These are phyloP conservation scores for Cystobasidium tubakii DNA, from an alignment of 768 basidiomycete species.

Conservation along the genomic window DNA sequence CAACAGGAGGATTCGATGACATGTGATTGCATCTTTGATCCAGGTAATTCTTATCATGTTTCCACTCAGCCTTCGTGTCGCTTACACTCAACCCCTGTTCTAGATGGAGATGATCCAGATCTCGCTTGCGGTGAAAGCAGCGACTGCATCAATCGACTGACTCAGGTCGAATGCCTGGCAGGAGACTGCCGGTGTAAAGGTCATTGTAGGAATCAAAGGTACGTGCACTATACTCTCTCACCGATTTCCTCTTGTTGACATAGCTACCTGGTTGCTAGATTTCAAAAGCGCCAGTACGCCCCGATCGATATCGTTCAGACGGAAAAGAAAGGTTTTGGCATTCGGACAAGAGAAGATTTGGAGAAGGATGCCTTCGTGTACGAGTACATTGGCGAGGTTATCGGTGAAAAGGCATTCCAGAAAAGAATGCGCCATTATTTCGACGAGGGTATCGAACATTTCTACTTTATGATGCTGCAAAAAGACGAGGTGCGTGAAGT, in stretches of 20 bases:
- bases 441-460: constrained; percentile 85
- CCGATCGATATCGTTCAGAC: constrained; percentile 83
- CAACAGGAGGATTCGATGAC: constrained; percentile 87
- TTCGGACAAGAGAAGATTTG: constrained; percentile 62
- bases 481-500: constrained; percentile 75
- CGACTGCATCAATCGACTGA: constrained; percentile 94
- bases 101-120: constrained; percentile 60
- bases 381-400: constrained; percentile 96
- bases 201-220: constrained; percentile 92
- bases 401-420: constrained; percentile 75
- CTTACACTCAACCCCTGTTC: constrained; percentile 35
- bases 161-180: constrained; percentile 90
- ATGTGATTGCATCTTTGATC: constrained; percentile 83
- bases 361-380: constrained; percentile 78
- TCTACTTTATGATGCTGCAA: constrained; percentile 99
- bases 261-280: constrained; percentile 54
- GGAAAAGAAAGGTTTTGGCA: constrained; percentile 90
- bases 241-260: background rate
- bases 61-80: background rate
- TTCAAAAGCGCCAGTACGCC: constrained; percentile 78
- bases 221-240: background rate
- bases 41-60: constrained; percentile 59
- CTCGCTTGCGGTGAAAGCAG: constrained; percentile 76
- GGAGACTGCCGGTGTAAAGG: constrained; percentile 77
- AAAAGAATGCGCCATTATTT: constrained; percentile 92